Base-by-base conservation (phyloP, 1,284 basidiomycete species). In the Papiliotrema nemorosa region DNA sequence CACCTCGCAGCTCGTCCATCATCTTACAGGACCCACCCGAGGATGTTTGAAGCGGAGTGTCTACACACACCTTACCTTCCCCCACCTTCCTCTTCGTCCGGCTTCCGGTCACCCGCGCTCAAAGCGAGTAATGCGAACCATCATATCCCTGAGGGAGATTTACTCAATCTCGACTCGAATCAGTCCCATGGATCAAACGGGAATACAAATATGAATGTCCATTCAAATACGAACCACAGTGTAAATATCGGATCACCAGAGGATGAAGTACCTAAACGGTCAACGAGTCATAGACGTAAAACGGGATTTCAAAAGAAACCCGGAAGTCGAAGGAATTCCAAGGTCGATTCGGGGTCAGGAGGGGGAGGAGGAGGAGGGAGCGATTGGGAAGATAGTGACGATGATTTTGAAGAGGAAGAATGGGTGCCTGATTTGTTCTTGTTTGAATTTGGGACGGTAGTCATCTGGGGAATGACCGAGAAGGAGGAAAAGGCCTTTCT, bases 381-480 rank as follows among this genome's bases (percentile, higher is more conserved):
- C 79, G 70, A 58, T 20, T 51, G 69, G 85, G 87, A 66, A 74
- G 85, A 51, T 16, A 68, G 69, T 40, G 71, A 74, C 42, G 73
- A 75, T 45, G 74, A 75, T 76, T 82, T 44, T 78, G 83, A 47
- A 79, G 81, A 63, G 79, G 88, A 72, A 45, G 88, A 72, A 49
- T 75, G 72, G 72, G 66, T 75, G 7, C 73, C 90, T 9, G 90
- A 94, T 71, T 86, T 93, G 53, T 97, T 94, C 74, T 77, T 96
- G 58, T 97, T 97, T 76, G 84, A 87, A 59, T 97, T 96, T 72
- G 92, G 92, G 18, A 75, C 73, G 1, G 87, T 96, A 31, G 92
- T 97, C 21, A 88, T 96, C 47, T 97, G 92, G 93, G 92, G 92
- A 24, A 97, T 97, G 92, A 87, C 89, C 12, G 86, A 93, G 67